Evolutionary conservation across 192 early-diverging fungal genomes (phyloP).

Genomic region (Spizellomyces sp.): DNA sequence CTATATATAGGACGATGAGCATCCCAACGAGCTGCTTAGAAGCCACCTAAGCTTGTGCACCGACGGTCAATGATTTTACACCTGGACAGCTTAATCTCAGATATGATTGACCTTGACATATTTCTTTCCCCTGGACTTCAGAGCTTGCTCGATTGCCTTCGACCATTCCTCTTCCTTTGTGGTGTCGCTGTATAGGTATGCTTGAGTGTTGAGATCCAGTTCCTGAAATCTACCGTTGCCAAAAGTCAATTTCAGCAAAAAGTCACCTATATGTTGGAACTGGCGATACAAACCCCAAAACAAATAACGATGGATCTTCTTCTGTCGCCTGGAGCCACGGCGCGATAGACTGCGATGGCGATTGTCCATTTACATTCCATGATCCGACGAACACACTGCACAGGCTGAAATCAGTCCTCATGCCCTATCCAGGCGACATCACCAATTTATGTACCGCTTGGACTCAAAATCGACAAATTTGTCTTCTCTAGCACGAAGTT

Average conservation of each 20-base stretch:
- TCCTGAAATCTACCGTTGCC: conserved; percentile 79
- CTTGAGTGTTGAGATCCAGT: conserved; percentile 81
- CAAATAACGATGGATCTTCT: conserved; percentile 63
- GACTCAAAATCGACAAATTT: conserved; percentile 18
- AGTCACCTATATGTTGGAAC: not conserved
- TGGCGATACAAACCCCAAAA: conserved; percentile 58
- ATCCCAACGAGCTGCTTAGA: conserved; percentile 90
- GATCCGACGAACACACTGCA: conserved; percentile 74
- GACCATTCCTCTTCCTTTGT: conserved; percentile 84
- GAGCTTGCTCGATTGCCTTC: conserved; percentile 64
- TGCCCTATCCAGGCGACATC: too few species aligned
- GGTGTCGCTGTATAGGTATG: conserved; percentile 79
- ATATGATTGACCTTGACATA: conserved; percentile 61
- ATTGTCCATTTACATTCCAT: conserved; percentile 88
- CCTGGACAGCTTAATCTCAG: too few species aligned
- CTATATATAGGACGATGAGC: conserved; percentile 81
- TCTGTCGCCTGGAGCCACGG: conserved; percentile 62
- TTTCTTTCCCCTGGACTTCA: conserved; percentile 51
- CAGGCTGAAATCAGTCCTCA: too few species aligned
- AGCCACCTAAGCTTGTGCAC: conserved; percentile 42
- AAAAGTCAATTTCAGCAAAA: not conserved
- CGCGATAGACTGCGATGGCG: conserved; percentile 57
- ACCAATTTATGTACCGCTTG: conserved; percentile 10
- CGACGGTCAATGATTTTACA: not conserved
- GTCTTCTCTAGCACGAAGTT: conserved; percentile 32